These are phyloP conservation scores for Sporopachydermia quercuum DNA, from an alignment of 805 yeast species.

Conservation along the genomic window DNA sequence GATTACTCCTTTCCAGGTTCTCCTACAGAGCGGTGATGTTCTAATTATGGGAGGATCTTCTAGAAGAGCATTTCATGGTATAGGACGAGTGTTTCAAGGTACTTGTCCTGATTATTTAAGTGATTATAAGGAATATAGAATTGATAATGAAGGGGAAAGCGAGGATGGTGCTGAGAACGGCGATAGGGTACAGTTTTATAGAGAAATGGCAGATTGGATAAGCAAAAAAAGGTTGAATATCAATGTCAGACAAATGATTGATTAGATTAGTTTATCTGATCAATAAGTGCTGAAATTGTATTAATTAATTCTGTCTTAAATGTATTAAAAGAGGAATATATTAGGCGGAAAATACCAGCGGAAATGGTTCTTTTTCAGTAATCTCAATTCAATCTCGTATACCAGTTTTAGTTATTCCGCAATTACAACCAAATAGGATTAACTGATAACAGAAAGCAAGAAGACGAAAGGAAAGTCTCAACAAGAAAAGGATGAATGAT, in stretches of 20 bases:
- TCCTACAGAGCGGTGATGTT: slow-evolving; percentile 24
- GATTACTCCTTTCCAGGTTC: slow-evolving; percentile 18
- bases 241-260: slow-evolving; percentile 25
- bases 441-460: no score
- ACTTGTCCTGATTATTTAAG: slow-evolving; percentile 19
- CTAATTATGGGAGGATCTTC: slow-evolving; percentile 26
- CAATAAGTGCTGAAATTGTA: background rate
- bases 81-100: slow-evolving; percentile 21
- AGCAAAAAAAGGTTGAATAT: slow-evolving; percentile 21
- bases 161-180: background rate
- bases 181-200: slow-evolving; percentile 3
- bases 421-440: no score
- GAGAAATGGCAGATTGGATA: slow-evolving; percentile 16
- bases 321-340: background rate
- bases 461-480: no score
- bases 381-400: no score
- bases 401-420: no score
- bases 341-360: no score
- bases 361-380: no score
- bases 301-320: no score
- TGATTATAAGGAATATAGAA: slow-evolving; percentile 6
- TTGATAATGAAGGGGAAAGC: no score
- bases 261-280: background rate
- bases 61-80: slow-evolving; percentile 27
- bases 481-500: no score